Base-by-base conservation (phyloP, 2,329 filamentous ascomycete species). In the Fusarium incarnatum region DNA sequence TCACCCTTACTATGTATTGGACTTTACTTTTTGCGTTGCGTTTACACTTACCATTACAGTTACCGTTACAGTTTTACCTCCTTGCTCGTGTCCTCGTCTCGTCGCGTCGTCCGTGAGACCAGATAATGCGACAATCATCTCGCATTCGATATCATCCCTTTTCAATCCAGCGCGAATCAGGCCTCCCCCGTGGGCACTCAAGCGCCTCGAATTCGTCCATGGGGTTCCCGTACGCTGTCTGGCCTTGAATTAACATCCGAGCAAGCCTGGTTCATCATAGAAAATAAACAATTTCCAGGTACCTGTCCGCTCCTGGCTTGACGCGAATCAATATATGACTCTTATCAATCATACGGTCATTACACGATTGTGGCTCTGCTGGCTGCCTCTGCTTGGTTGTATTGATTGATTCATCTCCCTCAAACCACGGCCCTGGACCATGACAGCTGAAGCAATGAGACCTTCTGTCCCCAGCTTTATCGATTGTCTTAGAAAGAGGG, bases 171-270 rank as follows among this genome's bases (percentile, higher is more conserved):
- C 53, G 44, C 64, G 64, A 71, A 65, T 69, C 64, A 68, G 41
- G 25, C 47, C 61, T 64, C 42, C 58, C 49, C 48, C 68, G 68
- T 71, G 68, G 68, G 59, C 37, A 45, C 59, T 52, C 41, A 47
- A 58, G 42, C 68, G 60, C 59, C 60, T 64, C 66, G 71, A 71
- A 70, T 58, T 70, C 67, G 70, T 58, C 60, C 64, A 52, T 64
- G 50, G 46, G 30, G 42, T 44, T 65, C 70, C 47, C 69, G 66
- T 59, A 69, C 61, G 60, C 60, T 74, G 67, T 58, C 62, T 74
- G 69, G 60, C 59, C 60, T 42, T 60, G 28, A 41, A 56, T 47
- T 54, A 60, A 73, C 71, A 56, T 74, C 71, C 73, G 71, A 75
- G 73, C 58, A 60, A 58, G 63, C 62, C 37, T 65, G 62, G 58